phyloP scores from a whole-genome alignment of 1,139 yeast species.

The Hanseniaspora gamundiae region DNA sequence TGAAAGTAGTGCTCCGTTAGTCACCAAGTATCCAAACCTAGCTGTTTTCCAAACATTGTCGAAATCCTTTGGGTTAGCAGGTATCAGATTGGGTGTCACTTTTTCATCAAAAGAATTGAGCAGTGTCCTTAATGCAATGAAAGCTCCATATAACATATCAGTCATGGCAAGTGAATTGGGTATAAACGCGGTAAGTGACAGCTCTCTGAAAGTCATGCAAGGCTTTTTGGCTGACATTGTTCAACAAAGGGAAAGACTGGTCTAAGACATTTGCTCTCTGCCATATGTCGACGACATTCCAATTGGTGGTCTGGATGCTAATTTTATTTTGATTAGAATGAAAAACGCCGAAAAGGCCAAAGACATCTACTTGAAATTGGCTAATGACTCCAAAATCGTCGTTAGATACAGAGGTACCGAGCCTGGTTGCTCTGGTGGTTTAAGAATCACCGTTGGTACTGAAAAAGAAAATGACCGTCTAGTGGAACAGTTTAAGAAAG shows the following conservation, averaged over 20 bases:
- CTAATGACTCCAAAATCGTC: slow-evolving; percentile 63
- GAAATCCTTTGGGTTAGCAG: slow-evolving; percentile 92
- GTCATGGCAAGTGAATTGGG: slow-evolving; percentile 72
- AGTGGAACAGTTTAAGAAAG: slow-evolving; percentile 37
- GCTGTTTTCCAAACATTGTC: slow-evolving; percentile 88
- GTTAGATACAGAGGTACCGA: slow-evolving; percentile 87
- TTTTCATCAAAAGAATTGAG: slow-evolving; percentile 52
- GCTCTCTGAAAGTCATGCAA: slow-evolving; percentile 51
- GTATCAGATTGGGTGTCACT: slow-evolving; percentile 79
- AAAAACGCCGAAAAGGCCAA: slow-evolving; percentile 49
- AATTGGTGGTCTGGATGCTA: slow-evolving; percentile 83
- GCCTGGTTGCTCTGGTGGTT: slow-evolving; percentile 75
- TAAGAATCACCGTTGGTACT: slow-evolving; percentile 83
- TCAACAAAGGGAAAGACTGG: slow-evolving; percentile 42
- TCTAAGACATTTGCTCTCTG: slow-evolving; percentile 39
- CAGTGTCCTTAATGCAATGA: slow-evolving; percentile 66
- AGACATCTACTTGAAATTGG: slow-evolving; percentile 53
- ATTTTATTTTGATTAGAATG: slow-evolving; percentile 66
- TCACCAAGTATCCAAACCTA: slow-evolving; percentile 68
- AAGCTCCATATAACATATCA: slow-evolving; percentile 91
- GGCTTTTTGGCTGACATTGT: slow-evolving; percentile 37
- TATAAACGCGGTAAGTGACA: slow-evolving; percentile 49
- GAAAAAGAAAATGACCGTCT: slow-evolving; percentile 53
- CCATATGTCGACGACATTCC: slow-evolving; percentile 52
- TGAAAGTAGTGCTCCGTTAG: slow-evolving; percentile 69